Evolutionary conservation across 352 stramenopile species (phyloP).

Genomic region (Phytophthora fragariae): DNA sequence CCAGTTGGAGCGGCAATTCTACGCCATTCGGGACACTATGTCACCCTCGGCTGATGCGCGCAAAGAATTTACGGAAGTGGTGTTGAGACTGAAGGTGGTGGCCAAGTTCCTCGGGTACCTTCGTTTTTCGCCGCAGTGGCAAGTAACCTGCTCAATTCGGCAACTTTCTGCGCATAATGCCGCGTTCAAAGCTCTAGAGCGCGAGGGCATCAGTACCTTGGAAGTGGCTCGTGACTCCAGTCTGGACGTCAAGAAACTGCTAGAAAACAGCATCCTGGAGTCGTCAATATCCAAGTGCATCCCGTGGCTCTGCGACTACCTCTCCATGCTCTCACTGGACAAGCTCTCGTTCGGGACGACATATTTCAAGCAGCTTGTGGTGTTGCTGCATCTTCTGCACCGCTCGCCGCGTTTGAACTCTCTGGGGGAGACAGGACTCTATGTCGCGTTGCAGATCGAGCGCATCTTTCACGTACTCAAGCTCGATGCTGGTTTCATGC

Average conservation of each 20-base stretch:
- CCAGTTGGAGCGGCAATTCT: conserved; percentile 63
- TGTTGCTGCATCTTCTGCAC: conserved; percentile 54
- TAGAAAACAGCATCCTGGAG: conserved; percentile 54
- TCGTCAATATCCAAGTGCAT: conserved; percentile 63
- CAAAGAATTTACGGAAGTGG: conserved; percentile 67
- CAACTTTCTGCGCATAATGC: conserved; percentile 48
- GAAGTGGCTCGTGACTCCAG: conserved; percentile 41
- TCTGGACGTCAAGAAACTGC: conserved; percentile 54
- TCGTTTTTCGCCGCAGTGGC: conserved; percentile 69
- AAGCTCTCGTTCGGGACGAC: conserved; percentile 53
- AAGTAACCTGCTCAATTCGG: conserved; percentile 48
- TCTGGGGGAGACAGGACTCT: conserved; percentile 61
- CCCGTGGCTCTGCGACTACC: conserved; percentile 72
- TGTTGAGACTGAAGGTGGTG: conserved; percentile 69
- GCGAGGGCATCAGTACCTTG: conserved; percentile 58
- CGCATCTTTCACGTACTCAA: conserved; percentile 56
- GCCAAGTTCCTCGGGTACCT: conserved; percentile 77
- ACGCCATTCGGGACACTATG: conserved; percentile 31
- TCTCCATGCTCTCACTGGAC: conserved; percentile 68
- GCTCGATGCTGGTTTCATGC: conserved; percentile 34
- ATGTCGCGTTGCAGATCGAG: conserved; percentile 71
- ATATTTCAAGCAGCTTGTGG: conserved; percentile 61
- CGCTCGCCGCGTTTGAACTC: conserved; percentile 50
- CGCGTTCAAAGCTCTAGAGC: conserved; percentile 57
- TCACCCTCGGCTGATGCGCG: conserved; percentile 42